Conservation (phyloP, 495 filamentous ascomycete species). For the Elasticomyces elasticus region DNA sequence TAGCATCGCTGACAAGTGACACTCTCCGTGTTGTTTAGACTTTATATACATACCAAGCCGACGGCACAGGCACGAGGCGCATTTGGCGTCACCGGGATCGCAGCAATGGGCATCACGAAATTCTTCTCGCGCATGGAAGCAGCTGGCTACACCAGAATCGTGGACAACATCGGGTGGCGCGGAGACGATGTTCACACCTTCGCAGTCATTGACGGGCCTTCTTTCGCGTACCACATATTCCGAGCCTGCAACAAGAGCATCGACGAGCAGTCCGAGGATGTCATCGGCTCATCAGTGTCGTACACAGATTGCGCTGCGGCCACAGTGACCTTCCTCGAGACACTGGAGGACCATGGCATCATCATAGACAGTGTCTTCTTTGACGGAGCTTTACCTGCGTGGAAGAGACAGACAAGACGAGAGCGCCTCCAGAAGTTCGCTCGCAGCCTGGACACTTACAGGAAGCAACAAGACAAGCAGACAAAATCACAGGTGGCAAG, state of each 20-base stretch:
- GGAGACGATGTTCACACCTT: neutral
- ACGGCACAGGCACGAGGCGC: too few relatives aligned
- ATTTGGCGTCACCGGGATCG: neutral
- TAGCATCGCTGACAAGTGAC: too few relatives aligned
- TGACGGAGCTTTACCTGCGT: slow-evolving; percentile 10
- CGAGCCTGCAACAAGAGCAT: neutral
- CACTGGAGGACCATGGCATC: slow-evolving; percentile 1
- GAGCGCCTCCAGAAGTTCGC: neutral
- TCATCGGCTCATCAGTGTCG: neutral
- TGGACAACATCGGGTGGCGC: neutral
- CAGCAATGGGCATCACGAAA: neutral
- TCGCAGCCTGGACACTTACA: neutral
- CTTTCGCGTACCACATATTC: slow-evolving; percentile 6
- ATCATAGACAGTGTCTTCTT: slow-evolving; percentile 10
- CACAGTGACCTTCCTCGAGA: slow-evolving; percentile 2
- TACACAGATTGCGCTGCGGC: neutral
- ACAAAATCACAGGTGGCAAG: neutral
- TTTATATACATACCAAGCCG: too few relatives aligned
- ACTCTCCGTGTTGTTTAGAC: too few relatives aligned
- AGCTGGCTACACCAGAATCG: neutral
- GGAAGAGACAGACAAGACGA: slow-evolving; percentile 2
- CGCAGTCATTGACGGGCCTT: slow-evolving; percentile 14
- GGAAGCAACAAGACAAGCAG: neutral
- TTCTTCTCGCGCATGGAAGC: neutral
- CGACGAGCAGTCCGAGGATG: neutral